Percentiles rank a stretch among this genome's conserved stretches.
Conservation (phyloP, 169 alveolate species). For the Amoebophrya sp. region DNA sequence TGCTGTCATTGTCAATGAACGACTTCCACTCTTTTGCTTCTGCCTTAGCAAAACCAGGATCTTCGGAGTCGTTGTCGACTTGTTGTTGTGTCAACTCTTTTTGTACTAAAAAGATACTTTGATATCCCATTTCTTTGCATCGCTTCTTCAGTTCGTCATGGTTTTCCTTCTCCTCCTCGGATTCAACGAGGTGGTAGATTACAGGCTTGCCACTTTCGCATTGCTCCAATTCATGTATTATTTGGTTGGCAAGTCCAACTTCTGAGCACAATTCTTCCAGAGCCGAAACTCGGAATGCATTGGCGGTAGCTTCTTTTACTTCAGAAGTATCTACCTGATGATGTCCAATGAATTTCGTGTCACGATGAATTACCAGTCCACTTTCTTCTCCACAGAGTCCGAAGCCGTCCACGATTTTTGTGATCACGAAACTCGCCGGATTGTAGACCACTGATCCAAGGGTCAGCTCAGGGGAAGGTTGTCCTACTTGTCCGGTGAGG, state of each 20-base stretch:
- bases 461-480: background rate
- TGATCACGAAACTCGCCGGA: background rate
- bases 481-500: background rate
- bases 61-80: background rate
- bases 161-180: background rate
- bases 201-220: no score
- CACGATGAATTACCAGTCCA: background rate
- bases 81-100: background rate
- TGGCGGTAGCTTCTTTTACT: background rate
- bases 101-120: background rate
- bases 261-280: no score
- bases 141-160: no score
- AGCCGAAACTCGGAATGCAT: background rate
- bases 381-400: no score
- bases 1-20: background rate
- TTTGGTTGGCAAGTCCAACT: no score
- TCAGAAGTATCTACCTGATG: background rate
- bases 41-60: background rate
- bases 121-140: background rate
- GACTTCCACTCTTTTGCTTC: background rate
- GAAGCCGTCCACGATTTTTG: background rate
- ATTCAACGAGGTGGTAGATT: background rate
- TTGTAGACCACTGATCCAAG: background rate
- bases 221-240: no score
- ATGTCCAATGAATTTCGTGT: background rate